Conservation (phyloP, 305 asterid genomes). For the Petunia hybrid region DNA sequence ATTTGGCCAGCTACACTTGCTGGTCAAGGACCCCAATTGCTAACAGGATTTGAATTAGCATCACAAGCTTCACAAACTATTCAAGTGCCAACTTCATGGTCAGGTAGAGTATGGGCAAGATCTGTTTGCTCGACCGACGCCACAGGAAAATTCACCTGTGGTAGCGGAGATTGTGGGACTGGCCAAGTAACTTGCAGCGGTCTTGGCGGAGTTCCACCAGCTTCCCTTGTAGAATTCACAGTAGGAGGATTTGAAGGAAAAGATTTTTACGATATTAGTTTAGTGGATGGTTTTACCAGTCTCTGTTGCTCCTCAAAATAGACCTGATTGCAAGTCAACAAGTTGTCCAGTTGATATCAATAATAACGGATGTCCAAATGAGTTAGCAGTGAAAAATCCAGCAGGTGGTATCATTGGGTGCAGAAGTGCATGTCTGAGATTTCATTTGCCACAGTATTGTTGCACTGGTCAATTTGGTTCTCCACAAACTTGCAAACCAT, state of each 20-base stretch:
- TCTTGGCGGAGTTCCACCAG: conserved; percentile 52
- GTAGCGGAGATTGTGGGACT: conserved; percentile 51
- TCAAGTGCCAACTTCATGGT: conserved; percentile 48
- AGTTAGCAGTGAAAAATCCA: conserved; percentile 39
- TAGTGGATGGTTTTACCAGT: conserved; percentile 72
- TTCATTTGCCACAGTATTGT: conserved; percentile 55
- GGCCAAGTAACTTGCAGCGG: conserved; percentile 54
- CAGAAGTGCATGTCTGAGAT: conserved; percentile 58
- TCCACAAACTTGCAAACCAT: conserved; percentile 54
- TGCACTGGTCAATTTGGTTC: conserved; percentile 50
- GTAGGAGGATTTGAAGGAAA: conserved; percentile 36
- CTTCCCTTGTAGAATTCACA: conserved; percentile 54
- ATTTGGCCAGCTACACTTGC: conserved; percentile 65
- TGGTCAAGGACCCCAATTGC: conserved; percentile 40
- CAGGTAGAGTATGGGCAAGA: conserved; percentile 69
- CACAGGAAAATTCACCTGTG: conserved; percentile 36
- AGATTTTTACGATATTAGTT: conserved; percentile 62
- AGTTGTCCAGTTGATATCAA: conserved; percentile 50
- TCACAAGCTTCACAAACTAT: conserved; percentile 41
- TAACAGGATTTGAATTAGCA: conserved; percentile 47
- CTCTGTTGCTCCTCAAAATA: conserved; percentile 31
- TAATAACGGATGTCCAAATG: conserved; percentile 47
- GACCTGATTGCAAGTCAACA: conserved; percentile 30
- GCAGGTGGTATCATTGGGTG: conserved; percentile 49
- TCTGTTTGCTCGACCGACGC: conserved; percentile 39